Conservation (phyloP, 2,329 filamentous ascomycete species). For the Alternaria sp. region DNA sequence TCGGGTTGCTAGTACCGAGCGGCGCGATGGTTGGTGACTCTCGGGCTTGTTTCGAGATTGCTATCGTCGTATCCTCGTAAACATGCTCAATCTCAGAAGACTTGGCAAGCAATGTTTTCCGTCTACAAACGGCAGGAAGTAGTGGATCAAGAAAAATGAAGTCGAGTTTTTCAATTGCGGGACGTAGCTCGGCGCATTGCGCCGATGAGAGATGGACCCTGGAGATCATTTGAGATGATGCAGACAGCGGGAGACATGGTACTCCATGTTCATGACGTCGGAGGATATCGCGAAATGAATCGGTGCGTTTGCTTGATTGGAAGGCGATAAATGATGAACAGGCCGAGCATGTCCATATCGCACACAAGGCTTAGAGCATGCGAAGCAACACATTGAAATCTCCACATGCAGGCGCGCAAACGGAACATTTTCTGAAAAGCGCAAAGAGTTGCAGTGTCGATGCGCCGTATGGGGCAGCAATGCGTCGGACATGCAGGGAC, state of each 20-base stretch:
- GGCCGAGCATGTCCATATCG: slow-evolving; percentile 22
- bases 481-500: slow-evolving; percentile 17
- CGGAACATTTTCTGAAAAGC: slow-evolving; percentile 6
- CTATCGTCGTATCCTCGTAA: slow-evolving; percentile 15
- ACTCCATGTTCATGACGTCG: slow-evolving; percentile 27
- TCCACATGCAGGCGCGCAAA: slow-evolving; percentile 14
- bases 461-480: slow-evolving; percentile 16
- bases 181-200: slow-evolving; percentile 10
- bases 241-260: slow-evolving; percentile 19
- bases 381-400: slow-evolving; percentile 8
- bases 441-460: slow-evolving; percentile 11
- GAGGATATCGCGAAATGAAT: slow-evolving; percentile 7
- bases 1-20: slow-evolving; percentile 21
- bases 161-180: slow-evolving; percentile 6
- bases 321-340: slow-evolving; percentile 1
- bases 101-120: slow-evolving; percentile 13
- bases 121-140: slow-evolving; percentile 9
- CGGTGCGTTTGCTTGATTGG: slow-evolving; percentile 1
- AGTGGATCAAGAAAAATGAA: slow-evolving; percentile 24
- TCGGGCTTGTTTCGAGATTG: slow-evolving; percentile 11
- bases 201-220: slow-evolving; percentile 18
- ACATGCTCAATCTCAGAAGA: slow-evolving; percentile 16
- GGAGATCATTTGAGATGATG: slow-evolving; percentile 26
- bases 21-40: slow-evolving; percentile 21
- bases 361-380: slow-evolving; percentile 7